Evolutionary conservation across 345 rosid species (phyloP), one percentile per base, ranked within the genome.

Genomic region (Microcos paniculata): DNA sequence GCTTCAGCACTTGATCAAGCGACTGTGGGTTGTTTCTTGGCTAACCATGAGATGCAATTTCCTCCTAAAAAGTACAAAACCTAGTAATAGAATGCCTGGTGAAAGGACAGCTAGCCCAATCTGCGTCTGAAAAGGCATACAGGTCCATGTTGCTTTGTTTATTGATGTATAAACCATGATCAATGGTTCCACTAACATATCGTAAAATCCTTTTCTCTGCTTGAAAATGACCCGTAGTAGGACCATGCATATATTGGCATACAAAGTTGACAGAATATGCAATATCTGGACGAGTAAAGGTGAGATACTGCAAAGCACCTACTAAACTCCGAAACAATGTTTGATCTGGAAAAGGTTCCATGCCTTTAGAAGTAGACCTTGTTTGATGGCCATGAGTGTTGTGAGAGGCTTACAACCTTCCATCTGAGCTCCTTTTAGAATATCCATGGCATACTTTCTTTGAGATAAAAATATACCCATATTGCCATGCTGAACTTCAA

Each of bases 201-300:
- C 70, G 13, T 0, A 70, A 62, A 6, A 77, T 56, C 1, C 59
- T 30, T 15, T 58, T 56, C 9, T 70, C 68, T 2, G 70, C 24
- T 16, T 49, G 24, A 3, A 69, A 70, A 21, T 70, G 70, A 7
- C 23, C 6, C 1, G 6, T 38, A 0, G 62, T 43, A 9, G 80
- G 76, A 62, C 5, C 59, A 30, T 77, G 61, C 75, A 69, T 58
- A 4, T 31, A 59, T 48, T 77, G 75, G 19, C 35, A 77, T 1
- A 58, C 33, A 46, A 28, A 56, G 55, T 68, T 76, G 2, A 76
- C 73, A 23, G 9, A 28, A 30, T 12, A 76, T 1, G 70, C 24
- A 8, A 65, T 43, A 33, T 33, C 59, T 0, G 35, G 71, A 1
- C 71, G 10, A 2, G 77, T 62, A 1, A 62, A 61, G 2, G 70